A percentile compares a stretch with the other conserved stretches of the same genome.
Conservation (phyloP, 495 filamentous ascomycete species). For the Bryoglossum gracile region DNA sequence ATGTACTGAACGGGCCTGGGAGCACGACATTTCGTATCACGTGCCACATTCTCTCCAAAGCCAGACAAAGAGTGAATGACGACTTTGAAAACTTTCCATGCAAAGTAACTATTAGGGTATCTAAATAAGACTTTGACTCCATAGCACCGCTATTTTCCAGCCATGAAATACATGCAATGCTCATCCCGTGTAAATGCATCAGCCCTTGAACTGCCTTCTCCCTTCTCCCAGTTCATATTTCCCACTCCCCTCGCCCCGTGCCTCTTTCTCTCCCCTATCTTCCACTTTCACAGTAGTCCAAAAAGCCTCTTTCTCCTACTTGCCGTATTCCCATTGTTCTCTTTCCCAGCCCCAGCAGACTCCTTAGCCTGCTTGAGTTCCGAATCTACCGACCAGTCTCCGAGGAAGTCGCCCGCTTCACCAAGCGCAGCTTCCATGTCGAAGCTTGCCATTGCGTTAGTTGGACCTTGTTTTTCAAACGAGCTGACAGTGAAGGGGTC, state of each 20-base stretch:
- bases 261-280: not conserved
- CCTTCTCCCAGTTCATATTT: not conserved
- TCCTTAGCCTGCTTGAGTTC: conserved; percentile 18
- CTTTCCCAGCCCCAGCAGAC: not conserved
- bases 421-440: conserved; percentile 17
- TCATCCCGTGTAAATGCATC: no score
- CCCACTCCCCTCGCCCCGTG: not conserved
- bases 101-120: not conserved
- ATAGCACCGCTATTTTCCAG: not conserved
- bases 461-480: no score
- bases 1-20: no score
- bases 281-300: conserved; percentile 9
- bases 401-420: conserved; percentile 16
- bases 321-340: conserved; percentile 3
- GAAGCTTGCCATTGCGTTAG: not conserved
- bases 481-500: no score
- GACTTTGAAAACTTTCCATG: no score
- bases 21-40: no score
- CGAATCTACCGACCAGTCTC: conserved; percentile 22
- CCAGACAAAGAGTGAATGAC: no score
- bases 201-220: no score
- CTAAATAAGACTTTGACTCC: not conserved
- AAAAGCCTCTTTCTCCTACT: conserved; percentile 17
- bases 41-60: no score
- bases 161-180: no score